Evolutionary conservation across 2,329 filamentous ascomycete genomes (phyloP).

Genomic region (Plenodomus biglobosus): DNA sequence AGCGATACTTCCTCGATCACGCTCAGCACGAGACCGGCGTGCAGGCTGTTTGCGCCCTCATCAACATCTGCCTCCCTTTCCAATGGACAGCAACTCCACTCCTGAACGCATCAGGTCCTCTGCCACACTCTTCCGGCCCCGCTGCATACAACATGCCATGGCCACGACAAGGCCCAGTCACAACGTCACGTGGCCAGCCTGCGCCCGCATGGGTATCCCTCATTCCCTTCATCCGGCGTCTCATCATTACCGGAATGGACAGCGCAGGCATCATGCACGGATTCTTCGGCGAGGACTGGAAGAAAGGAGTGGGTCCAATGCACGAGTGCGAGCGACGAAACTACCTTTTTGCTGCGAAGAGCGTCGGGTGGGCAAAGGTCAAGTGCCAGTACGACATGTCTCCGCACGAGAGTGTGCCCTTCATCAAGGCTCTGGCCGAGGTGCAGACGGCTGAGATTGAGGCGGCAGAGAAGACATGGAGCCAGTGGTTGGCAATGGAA

Average conservation of each 20-base stretch:
- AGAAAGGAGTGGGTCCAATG: constrained; percentile 73
- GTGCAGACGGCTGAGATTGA: constrained; percentile 79
- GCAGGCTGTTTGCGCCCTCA: constrained; percentile 83
- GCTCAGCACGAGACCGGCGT: constrained; percentile 81
- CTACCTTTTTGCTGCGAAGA: constrained; percentile 93
- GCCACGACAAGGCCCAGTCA: constrained; percentile 47
- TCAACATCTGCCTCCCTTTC: constrained; percentile 90
- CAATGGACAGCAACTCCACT: constrained; percentile 64
- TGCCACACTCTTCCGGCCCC: constrained; percentile 36
- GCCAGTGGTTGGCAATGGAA: constrained; percentile 93
- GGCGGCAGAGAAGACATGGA: constrained; percentile 82
- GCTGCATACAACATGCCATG: constrained; percentile 43
- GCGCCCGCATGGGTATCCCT: constrained; percentile 62
- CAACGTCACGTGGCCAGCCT: constrained; percentile 42
- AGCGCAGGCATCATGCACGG: constrained; percentile 83
- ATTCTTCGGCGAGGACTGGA: constrained; percentile 96
- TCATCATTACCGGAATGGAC: constrained; percentile 91
- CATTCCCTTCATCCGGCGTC: constrained; percentile 84
- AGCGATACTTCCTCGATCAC: constrained; percentile 87
- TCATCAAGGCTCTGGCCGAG: constrained; percentile 78
- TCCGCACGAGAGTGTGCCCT: constrained; percentile 81
- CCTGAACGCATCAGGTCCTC: constrained; percentile 37
- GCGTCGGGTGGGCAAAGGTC: constrained; percentile 82
- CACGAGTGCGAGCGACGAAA: constrained; percentile 91
- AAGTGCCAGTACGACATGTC: constrained; percentile 90